Conservation (phyloP, 139 green algal species). For the Asterochloris sp. region DNA sequence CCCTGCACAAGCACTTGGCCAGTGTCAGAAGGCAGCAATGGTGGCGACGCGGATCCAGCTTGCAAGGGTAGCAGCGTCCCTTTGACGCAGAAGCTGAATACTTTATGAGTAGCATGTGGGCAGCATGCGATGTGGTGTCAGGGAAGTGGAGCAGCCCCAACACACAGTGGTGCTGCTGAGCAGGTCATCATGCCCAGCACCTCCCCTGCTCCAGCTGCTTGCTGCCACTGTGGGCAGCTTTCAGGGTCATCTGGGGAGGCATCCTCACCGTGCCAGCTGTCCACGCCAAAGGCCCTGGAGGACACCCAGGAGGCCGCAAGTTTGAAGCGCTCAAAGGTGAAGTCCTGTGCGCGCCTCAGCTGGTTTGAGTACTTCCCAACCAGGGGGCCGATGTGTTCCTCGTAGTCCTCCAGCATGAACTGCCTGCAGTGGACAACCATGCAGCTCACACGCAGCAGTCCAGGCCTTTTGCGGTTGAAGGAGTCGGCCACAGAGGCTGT, state of each 20-base stretch:
- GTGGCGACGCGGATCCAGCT: not conserved
- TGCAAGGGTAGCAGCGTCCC: not conserved
- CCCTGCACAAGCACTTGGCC: conserved; percentile 29
- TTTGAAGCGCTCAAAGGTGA: conserved; percentile 39
- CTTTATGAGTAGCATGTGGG: not conserved
- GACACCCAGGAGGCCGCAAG: conserved; percentile 63
- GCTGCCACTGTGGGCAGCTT: too few species aligned
- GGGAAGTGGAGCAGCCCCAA: too few species aligned
- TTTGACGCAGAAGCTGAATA: not conserved
- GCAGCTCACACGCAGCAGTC: not conserved
- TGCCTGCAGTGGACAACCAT: conserved; percentile 18
- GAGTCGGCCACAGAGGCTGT: not conserved
- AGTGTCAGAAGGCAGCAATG: not conserved
- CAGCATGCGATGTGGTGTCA: too few species aligned
- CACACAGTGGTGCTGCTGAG: too few species aligned
- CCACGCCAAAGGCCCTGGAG: conserved; percentile 76
- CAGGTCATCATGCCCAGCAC: too few species aligned
- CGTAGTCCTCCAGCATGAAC: conserved; percentile 51
- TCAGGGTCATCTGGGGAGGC: not conserved
- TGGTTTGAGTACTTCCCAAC: conserved; percentile 29
- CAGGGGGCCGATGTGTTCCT: conserved; percentile 42
- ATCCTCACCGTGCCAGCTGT: conserved; percentile 62
- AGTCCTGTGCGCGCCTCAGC: not conserved
- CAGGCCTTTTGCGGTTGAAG: not conserved
- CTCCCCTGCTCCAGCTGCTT: too few species aligned